Evolutionary conservation across 495 filamentous ascomycete species (phyloP).

Genomic region (Penicillium salamii): DNA sequence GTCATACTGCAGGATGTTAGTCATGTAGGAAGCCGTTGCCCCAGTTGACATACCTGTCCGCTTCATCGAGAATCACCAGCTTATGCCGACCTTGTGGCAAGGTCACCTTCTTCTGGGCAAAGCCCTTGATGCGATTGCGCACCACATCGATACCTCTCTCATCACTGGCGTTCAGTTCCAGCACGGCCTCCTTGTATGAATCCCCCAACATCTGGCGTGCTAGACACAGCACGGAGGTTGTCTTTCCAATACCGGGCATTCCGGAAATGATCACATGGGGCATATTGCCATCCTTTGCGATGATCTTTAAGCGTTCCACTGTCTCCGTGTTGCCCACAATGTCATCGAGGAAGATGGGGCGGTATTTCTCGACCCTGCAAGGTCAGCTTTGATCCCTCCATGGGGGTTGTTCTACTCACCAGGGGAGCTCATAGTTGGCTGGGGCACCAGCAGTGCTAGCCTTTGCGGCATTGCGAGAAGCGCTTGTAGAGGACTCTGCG

Average conservation of each 20-base stretch:
- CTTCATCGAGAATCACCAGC: slow-evolving; percentile 95
- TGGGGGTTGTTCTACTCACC: too few species aligned
- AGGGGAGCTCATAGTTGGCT: slow-evolving; percentile 83
- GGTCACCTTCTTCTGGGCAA: slow-evolving; percentile 99
- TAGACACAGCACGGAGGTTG: slow-evolving; percentile 90
- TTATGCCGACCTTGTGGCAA: slow-evolving; percentile 89
- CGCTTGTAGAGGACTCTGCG: slow-evolving; percentile 75
- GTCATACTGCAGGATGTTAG: slow-evolving; percentile 91
- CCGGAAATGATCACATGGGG: slow-evolving; percentile 98
- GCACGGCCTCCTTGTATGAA: slow-evolving; percentile 94
- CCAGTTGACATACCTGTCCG: slow-evolving; percentile 75
- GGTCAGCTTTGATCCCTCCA: slow-evolving; percentile 13
- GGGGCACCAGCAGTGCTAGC: slow-evolving; percentile 58
- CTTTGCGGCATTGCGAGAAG: slow-evolving; percentile 63
- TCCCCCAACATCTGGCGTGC: slow-evolving; percentile 89
- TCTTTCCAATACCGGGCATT: slow-evolving; percentile 99
- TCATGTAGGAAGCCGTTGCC: too few species aligned
- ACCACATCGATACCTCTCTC: slow-evolving; percentile 98
- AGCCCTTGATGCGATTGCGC: slow-evolving; percentile 96
- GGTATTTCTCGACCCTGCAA: slow-evolving; percentile 97
- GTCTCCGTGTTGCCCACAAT: slow-evolving; percentile 98
- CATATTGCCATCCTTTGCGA: slow-evolving; percentile 99
- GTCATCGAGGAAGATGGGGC: slow-evolving; percentile 90
- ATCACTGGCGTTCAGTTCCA: slow-evolving; percentile 95
- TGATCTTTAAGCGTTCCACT: slow-evolving; percentile 96